A percentile compares a stretch with the other conserved stretches of the same genome.
These are phyloP conservation scores for Saccharomycopsis sp. DNA, from an alignment of 805 yeast genomes.

Conservation along the genomic window DNA sequence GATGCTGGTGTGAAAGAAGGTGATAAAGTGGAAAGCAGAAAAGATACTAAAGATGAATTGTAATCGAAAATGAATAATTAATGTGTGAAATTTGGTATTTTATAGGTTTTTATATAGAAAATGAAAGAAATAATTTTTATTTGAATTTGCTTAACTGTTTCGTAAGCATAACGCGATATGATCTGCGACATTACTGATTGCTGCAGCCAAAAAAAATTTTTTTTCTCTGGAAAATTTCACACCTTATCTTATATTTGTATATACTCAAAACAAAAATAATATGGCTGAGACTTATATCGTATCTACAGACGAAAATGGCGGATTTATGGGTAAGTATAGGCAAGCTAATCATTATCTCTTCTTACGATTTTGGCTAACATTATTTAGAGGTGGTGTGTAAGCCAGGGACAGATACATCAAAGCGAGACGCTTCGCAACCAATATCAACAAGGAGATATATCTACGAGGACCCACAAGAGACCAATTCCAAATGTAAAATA, in stretches of 20 bases:
- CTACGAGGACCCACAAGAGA: neutral
- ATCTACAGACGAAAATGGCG: conserved; percentile 12
- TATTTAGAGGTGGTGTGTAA: conserved; percentile 11
- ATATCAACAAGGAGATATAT: conserved; percentile 6
- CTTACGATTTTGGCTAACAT: neutral
- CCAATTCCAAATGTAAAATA: conserved; percentile 6
- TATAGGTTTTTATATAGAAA: too few species aligned
- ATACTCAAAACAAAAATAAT: too few species aligned
- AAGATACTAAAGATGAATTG: neutral
- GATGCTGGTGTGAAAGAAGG: conserved; percentile 16
- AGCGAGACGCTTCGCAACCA: conserved; percentile 12
- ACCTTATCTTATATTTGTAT: too few species aligned
- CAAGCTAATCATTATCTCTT: neutral
- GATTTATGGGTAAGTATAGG: conserved; percentile 16
- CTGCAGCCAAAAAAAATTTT: too few species aligned
- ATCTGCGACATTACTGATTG: too few species aligned
- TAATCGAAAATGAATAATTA: too few species aligned
- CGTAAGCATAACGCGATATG: too few species aligned
- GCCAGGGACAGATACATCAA: conserved; percentile 16
- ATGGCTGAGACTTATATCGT: conserved; percentile 8
- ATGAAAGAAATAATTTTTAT: too few species aligned
- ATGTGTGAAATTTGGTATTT: too few species aligned
- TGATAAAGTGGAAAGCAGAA: conserved; percentile 2
- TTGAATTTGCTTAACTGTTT: too few species aligned
- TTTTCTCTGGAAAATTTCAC: too few species aligned